Base-by-base conservation (phyloP, 2,329 filamentous ascomycete genomes). In the Diaporthe citriasiana region DNA sequence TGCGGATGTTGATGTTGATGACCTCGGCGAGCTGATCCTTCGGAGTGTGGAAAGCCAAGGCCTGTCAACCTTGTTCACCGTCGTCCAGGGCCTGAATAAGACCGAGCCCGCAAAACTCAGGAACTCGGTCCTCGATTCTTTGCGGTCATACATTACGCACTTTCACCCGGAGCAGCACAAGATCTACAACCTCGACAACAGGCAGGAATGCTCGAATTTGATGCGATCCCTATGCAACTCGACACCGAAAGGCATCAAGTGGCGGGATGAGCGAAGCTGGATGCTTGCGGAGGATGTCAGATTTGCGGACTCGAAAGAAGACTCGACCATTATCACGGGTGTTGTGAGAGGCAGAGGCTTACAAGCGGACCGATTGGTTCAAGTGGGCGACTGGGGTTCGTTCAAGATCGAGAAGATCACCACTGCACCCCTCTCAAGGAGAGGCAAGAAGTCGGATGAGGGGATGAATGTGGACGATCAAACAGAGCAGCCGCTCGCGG, bases 181-280 rank as follows among this genome's bases (percentile, higher is more conserved):
- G 83, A 89, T 99, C 22, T 94, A 96, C 83, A 97, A 92, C 78
- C 87, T 98, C 72, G 95, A 98, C 81, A 96, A 90, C 76, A 90
- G 94, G 80, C 95, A 98, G 81, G 97, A 99, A 82, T 96, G 94
- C 81, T 91, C 95, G 69, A 98, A 98, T 81, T 87, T 97, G 50
- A 93, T 98, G 83, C 91, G 97, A 70, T 96, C 95, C 38, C 86
- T 99, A 22, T 99, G 97, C 87, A 98, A 92, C 77, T 95, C 93
- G 47, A 95, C 93, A 56, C 96, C 97, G 15, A 98, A 97, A 85
- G 97, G 97, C 0, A 90, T 99, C n/a, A 88, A 93, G 76, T 99
- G 97, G 97, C 91, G 97, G 78, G 97, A 99, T 70, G 95, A 98
- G 77, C 90, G 97, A 78, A 97, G 95, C 79, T 99, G 97, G 94